phyloP scores from a whole-genome alignment of 202 grass and related monocot genomes.

The Bolboschoenoplectus hybrid region DNA sequence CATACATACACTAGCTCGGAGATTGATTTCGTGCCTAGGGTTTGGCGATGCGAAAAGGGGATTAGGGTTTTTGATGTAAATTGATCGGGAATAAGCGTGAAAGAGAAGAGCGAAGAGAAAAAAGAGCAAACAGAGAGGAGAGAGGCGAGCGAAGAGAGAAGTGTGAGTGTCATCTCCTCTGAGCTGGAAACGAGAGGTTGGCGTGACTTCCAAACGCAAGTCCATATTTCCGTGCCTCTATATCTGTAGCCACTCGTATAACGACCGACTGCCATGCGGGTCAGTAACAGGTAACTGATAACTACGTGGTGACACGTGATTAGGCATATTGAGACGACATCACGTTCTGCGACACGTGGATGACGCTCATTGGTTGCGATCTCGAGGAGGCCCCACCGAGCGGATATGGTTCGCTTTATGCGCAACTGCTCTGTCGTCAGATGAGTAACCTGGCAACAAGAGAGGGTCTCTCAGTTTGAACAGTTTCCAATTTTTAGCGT shows the following conservation, averaged over 20 bases:
- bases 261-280: not conserved
- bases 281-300: not conserved
- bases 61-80: not conserved
- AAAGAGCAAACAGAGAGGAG: not conserved
- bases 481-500: no score
- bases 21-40: not conserved
- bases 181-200: slow-evolving; percentile 38
- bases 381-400: not conserved
- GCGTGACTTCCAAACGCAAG: slow-evolving; percentile 20
- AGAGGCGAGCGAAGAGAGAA: no score
- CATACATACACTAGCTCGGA: not conserved
- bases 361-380: not conserved
- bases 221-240: not conserved
- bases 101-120: slow-evolving; percentile 26
- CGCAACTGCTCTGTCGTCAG: not conserved
- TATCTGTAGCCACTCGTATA: not conserved
- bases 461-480: no score
- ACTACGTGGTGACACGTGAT: no score
- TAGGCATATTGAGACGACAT: slow-evolving; percentile 17
- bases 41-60: not conserved
- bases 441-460: no score
- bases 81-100: not conserved
- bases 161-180: not conserved
- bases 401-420: slow-evolving; percentile 65
- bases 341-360: slow-evolving; percentile 46